These are phyloP conservation scores for Spizellomyces sp. DNA, from an alignment of 192 early-diverging fungal species.

Conservation along the genomic window DNA sequence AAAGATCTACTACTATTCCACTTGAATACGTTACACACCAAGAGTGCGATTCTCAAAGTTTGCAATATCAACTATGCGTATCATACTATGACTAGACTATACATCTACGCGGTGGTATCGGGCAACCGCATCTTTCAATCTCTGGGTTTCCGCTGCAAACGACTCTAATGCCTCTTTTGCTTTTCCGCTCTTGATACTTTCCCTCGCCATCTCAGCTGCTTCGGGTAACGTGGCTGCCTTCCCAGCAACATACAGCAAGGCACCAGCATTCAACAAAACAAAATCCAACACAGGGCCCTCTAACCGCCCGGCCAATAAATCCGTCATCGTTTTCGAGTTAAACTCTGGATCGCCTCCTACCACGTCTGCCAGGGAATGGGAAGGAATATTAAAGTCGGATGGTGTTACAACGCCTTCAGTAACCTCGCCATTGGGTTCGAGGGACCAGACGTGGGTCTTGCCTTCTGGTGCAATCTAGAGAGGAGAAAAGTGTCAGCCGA, in stretches of 20 bases:
- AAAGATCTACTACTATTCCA: not conserved
- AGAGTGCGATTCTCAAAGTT: not conserved
- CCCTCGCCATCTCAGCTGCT: slow-evolving; percentile 74
- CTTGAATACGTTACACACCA: not conserved
- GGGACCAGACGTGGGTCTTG: slow-evolving; percentile 85
- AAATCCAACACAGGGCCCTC: slow-evolving; percentile 80
- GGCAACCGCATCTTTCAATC: not conserved
- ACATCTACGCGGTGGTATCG: not conserved
- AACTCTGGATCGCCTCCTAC: slow-evolving; percentile 66
- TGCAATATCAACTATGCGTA: not conserved
- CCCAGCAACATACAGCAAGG: slow-evolving; percentile 80
- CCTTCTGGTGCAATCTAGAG: slow-evolving; percentile 83
- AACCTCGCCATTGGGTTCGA: slow-evolving; percentile 64
- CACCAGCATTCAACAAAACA: slow-evolving; percentile 91
- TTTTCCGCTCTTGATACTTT: slow-evolving; percentile 72
- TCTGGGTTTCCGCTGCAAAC: slow-evolving; percentile 49
- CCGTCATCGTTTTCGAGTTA: slow-evolving; percentile 74
- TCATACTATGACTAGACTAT: not conserved
- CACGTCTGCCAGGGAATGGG: slow-evolving; percentile 73
- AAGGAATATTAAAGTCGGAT: slow-evolving; percentile 82
- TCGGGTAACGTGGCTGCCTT: slow-evolving; percentile 70
- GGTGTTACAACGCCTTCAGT: slow-evolving; percentile 70
- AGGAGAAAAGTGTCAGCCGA: not conserved
- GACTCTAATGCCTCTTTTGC: slow-evolving; percentile 65
- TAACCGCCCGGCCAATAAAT: slow-evolving; percentile 70